These are phyloP conservation scores for Lactarius hengduanensis DNA, from an alignment of 768 basidiomycete genomes.

Conservation along the genomic window DNA sequence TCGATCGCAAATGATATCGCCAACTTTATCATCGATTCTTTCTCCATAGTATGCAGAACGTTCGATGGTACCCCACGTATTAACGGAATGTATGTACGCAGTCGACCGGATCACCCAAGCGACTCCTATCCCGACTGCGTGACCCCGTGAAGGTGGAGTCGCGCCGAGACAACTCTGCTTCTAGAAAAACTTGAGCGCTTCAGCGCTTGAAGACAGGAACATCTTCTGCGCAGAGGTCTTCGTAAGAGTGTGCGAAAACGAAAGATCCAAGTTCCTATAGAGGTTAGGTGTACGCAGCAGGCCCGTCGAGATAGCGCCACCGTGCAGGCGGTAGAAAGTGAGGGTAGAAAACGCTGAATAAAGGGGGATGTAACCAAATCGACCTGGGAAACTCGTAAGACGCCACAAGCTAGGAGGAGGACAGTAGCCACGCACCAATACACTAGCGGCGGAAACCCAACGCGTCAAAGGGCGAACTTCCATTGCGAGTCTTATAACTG, in stretches of 20 bases:
- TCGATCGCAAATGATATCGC: not conserved
- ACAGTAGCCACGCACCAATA: constrained; percentile 44
- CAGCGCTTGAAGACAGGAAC: constrained; percentile 1
- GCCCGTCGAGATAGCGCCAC: not conserved
- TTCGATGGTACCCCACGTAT: not conserved
- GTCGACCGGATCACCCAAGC: not conserved
- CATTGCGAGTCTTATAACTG: constrained; percentile 61
- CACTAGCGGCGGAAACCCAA: constrained; percentile 57
- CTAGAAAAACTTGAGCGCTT: constrained; percentile 9
- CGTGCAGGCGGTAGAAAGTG: not conserved
- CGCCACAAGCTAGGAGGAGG: not conserved
- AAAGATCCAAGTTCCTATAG: not conserved
- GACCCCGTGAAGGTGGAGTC: not conserved
- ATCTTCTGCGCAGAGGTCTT: constrained; percentile 3
- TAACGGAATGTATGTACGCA: not conserved
- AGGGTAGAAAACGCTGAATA: not conserved
- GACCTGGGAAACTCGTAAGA: not conserved
- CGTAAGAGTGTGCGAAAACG: not conserved
- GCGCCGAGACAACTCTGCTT: not conserved
- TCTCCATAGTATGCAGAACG: not conserved
- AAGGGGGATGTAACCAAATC: not conserved
- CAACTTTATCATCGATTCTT: not conserved
- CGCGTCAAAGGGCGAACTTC: constrained; percentile 56
- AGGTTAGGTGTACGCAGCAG: not conserved
- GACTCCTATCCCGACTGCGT: not conserved